Percentiles rank a stretch among this genome's conserved stretches.
Conservation (phyloP, 768 basidiomycete genomes). For the Crassisporium funariophilum region DNA sequence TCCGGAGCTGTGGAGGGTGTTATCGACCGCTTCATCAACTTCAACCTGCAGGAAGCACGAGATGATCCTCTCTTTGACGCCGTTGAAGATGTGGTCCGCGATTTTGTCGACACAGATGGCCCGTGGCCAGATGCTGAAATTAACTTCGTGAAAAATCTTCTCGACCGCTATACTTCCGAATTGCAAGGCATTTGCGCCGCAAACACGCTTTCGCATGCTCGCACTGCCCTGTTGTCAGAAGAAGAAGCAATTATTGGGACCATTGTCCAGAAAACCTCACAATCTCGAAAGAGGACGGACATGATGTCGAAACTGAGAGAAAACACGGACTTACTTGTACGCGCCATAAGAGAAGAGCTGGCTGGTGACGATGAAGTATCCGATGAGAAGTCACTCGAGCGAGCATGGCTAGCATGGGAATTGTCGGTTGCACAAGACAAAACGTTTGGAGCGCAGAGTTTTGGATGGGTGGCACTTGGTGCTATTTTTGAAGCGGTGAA, state of each 20-base stretch:
- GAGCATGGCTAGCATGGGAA: constrained; percentile 60
- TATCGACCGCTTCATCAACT: constrained; percentile 17
- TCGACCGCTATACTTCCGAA: constrained; percentile 45
- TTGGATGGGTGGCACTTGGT: constrained; percentile 61
- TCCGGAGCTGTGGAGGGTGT: constrained; percentile 19
- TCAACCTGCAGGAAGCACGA: constrained; percentile 8
- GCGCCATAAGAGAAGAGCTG: constrained; percentile 50
- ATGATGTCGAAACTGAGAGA: constrained; percentile 58
- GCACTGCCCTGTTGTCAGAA: constrained; percentile 50
- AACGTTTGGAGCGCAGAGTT: constrained; percentile 60
- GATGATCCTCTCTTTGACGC: constrained; percentile 12
- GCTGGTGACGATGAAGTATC: constrained; percentile 47
- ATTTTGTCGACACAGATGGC: constrained; percentile 33
- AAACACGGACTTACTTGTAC: constrained; percentile 53
- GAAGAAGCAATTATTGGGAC: constrained; percentile 69
- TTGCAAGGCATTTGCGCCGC: constrained; percentile 49
- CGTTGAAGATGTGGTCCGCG: constrained; percentile 30
- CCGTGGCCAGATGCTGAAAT: constrained; percentile 18
- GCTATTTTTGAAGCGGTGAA: constrained; percentile 56
- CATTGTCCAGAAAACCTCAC: constrained; percentile 62
- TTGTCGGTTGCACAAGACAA: constrained; percentile 37
- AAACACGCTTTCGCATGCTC: constrained; percentile 47
- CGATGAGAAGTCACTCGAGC: constrained; percentile 41
- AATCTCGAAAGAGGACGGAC: constrained; percentile 54
- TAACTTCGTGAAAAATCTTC: constrained; percentile 35